Percentiles rank a stretch among this genome's conserved stretches.
Conservation (phyloP, 371 early-diverging fungal species). For the Capillidium heterosporum region DNA sequence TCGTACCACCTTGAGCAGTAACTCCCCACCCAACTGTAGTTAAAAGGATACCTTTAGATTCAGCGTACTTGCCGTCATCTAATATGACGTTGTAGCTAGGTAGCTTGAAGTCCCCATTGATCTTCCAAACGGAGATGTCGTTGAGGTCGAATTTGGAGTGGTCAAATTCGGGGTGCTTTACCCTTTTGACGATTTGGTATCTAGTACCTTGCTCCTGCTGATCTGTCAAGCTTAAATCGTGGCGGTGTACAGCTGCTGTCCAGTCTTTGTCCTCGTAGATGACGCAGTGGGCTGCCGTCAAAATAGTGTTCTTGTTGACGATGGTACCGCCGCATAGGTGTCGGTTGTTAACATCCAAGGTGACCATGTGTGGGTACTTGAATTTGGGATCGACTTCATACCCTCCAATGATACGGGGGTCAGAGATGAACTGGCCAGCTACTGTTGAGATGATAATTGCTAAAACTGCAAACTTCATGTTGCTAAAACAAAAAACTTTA, state of each 20-base stretch:
- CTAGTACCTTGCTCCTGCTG: not conserved
- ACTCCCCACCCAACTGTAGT: not conserved
- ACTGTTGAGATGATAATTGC: too few relatives aligned
- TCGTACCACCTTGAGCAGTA: not conserved
- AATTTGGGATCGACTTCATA: not conserved
- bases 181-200: not conserved
- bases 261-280: not conserved
- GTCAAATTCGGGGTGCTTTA: not conserved
- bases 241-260: not conserved
- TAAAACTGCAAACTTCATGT: too few relatives aligned
- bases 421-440: not conserved
- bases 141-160: not conserved
- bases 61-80: not conserved
- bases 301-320: not conserved
- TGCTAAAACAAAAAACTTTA: too few relatives aligned
- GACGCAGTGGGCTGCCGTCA: slow-evolving; percentile 2
- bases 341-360: not conserved
- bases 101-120: not conserved
- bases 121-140: slow-evolving; percentile 3
- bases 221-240: not conserved
- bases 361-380: not conserved
- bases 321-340: not conserved
- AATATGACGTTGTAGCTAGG: not conserved
- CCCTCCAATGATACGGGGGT: not conserved
- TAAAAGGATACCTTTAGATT: not conserved